Conservation (phyloP, 73 alveolate genomes). For the Tetrahymena borealis region DNA sequence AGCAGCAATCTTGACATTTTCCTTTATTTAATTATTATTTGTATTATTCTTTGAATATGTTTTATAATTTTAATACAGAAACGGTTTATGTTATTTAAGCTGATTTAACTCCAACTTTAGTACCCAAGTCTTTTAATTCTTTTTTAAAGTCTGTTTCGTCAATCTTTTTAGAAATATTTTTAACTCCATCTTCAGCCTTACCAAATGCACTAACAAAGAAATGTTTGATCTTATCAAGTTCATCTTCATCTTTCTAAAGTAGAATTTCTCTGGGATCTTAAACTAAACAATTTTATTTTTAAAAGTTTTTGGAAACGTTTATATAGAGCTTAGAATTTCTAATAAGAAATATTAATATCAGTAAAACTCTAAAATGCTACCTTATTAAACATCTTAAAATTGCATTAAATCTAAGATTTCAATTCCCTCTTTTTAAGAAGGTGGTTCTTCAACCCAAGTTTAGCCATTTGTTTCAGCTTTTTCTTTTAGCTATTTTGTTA, state of each 20-base stretch:
- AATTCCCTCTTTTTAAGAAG: neutral
- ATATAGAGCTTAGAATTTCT: too few species aligned
- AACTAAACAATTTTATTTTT: neutral
- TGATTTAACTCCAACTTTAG: neutral
- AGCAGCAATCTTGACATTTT: neutral
- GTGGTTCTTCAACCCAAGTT: neutral
- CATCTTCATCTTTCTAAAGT: neutral
- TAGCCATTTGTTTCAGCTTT: neutral
- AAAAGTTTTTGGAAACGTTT: neutral
- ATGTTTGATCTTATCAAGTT: neutral
- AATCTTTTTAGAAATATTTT: neutral
- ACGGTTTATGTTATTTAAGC: neutral
- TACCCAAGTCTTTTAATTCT: neutral
- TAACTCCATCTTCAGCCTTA: neutral
- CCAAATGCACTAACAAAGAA: neutral
- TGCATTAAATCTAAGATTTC: neutral
- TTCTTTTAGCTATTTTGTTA: neutral
- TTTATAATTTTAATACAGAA: neutral
- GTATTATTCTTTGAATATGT: neutral
- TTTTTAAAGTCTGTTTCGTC: neutral
- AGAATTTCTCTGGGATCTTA: constrained; percentile 3
- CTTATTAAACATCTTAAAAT: neutral
- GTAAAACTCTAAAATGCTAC: neutral
- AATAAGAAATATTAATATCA: too few species aligned
- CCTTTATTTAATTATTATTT: neutral